These are phyloP conservation scores for Phytopythium aichiense DNA, from an alignment of 352 stramenopile species.

Conservation along the genomic window DNA sequence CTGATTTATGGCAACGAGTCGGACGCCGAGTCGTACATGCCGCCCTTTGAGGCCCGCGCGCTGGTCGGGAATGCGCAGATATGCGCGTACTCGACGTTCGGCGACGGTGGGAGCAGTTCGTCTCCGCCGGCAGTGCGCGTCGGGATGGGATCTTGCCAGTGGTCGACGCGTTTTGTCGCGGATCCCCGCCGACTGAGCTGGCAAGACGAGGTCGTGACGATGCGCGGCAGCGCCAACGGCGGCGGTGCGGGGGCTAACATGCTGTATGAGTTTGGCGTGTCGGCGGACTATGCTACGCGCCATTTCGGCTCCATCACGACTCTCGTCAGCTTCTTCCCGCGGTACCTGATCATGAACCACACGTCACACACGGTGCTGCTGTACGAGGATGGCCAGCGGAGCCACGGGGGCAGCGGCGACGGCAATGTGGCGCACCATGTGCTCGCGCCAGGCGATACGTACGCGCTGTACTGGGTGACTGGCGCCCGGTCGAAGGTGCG, in stretches of 20 bases:
- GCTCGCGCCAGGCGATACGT: constrained; percentile 59
- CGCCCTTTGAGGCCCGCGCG: constrained; percentile 41
- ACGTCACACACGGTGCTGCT: constrained; percentile 63
- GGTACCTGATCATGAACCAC: constrained; percentile 73
- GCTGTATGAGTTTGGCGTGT: constrained; percentile 80
- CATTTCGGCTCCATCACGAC: constrained; percentile 84
- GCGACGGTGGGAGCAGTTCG: constrained; percentile 15
- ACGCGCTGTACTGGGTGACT: constrained; percentile 75
- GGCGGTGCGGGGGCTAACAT: constrained; percentile 16
- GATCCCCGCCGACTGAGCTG: constrained; percentile 74
- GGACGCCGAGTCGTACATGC: constrained; percentile 59
- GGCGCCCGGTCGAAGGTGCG: constrained; percentile 46
- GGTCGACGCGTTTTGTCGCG: constrained; percentile 67
- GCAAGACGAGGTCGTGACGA: constrained; percentile 77
- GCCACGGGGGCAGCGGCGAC: background rate
- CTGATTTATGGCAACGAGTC: constrained; percentile 67
- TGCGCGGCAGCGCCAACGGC: constrained; percentile 19
- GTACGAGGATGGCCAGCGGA: constrained; percentile 31
- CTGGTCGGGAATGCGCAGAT: constrained; percentile 79
- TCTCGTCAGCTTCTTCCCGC: constrained; percentile 78
- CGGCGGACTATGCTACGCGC: constrained; percentile 71
- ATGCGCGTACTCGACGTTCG: constrained; percentile 47
- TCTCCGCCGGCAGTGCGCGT: constrained; percentile 52
- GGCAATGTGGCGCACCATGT: constrained; percentile 69
- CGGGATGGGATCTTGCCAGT: constrained; percentile 48